A percentile compares a stretch with the other conserved stretches of the same genome.
These are phyloP conservation scores for Phoenix roebelenii DNA, from an alignment of 176 grass and related monocot genomes.

Conservation along the genomic window DNA sequence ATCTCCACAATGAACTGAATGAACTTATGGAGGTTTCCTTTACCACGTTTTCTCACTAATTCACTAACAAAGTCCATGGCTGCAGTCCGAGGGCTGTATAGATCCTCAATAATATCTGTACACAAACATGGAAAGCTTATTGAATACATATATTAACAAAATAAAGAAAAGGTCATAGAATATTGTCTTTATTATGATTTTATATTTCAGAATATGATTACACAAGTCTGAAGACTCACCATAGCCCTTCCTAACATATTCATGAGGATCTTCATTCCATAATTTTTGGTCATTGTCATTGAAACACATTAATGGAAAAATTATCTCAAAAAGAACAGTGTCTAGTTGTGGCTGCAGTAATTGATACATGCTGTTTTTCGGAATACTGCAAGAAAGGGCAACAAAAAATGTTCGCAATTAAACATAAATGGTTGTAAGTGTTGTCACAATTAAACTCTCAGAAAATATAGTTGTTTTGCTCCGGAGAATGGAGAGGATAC, in stretches of 20 bases:
- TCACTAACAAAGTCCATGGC: constrained; percentile 95
- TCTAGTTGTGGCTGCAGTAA: constrained; percentile 85
- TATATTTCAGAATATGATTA: too few species aligned
- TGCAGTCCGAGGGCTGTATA: constrained; percentile 87
- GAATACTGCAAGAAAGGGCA: constrained; percentile 46
- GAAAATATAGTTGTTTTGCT: too few species aligned
- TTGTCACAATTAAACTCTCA: too few species aligned
- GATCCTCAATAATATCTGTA: constrained; percentile 90
- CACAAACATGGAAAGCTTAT: neutral
- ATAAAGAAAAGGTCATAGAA: too few species aligned
- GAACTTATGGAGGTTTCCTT: constrained; percentile 75
- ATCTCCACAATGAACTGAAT: constrained; percentile 89
- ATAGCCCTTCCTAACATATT: constrained; percentile 96
- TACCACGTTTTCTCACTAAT: constrained; percentile 85
- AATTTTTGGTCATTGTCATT: constrained; percentile 87
- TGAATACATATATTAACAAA: too few species aligned
- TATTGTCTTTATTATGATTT: too few species aligned
- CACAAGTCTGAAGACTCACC: constrained; percentile 34
- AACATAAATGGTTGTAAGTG: too few species aligned
- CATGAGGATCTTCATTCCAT: constrained; percentile 97
- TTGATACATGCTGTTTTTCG: constrained; percentile 90
- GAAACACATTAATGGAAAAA: constrained; percentile 97
- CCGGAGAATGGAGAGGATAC: too few species aligned
- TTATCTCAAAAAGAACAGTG: constrained; percentile 82
- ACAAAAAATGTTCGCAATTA: too few species aligned